Evolutionary conservation across 257 asterid genomes (phyloP).

Genomic region (Eustoma russellianum): DNA sequence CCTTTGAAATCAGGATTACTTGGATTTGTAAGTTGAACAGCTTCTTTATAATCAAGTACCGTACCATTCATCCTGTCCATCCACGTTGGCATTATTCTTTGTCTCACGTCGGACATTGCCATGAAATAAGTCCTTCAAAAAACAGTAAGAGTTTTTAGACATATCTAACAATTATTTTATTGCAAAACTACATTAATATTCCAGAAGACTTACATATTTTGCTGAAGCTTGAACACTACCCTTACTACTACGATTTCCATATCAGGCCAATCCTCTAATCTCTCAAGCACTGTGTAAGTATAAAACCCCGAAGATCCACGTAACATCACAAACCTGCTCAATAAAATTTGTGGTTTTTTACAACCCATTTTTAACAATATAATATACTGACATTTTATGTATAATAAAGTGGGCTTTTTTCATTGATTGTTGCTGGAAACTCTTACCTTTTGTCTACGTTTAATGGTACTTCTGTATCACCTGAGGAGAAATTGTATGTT

Average conservation of each 20-base stretch:
- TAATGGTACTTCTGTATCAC: conserved; percentile 28
- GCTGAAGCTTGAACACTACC: conserved; percentile 43
- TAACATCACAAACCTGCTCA: conserved; percentile 42
- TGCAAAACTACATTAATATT: too few species aligned
- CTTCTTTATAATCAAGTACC: conserved; percentile 51
- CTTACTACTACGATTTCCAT: conserved; percentile 36
- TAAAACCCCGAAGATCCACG: conserved; percentile 60
- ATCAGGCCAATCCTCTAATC: conserved; percentile 54
- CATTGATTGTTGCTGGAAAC: too few species aligned
- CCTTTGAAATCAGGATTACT: conserved; percentile 14
- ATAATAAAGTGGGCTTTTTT: too few species aligned
- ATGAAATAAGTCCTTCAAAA: conserved; percentile 47
- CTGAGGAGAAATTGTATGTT: conserved; percentile 26
- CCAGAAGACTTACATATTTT: not conserved
- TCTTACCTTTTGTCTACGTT: conserved; percentile 55
- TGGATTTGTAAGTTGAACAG: conserved; percentile 33
- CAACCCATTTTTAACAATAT: not conserved
- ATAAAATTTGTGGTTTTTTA: not conserved
- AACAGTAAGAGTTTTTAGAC: too few species aligned
- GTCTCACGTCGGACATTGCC: conserved; percentile 60
- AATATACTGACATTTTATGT: not conserved
- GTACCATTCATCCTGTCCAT: conserved; percentile 34
- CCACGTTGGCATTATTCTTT: conserved; percentile 55
- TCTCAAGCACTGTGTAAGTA: conserved; percentile 51
- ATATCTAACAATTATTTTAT: too few species aligned